Conservation (phyloP, 768 basidiomycete genomes). For the Coprinopsis cinerea region DNA sequence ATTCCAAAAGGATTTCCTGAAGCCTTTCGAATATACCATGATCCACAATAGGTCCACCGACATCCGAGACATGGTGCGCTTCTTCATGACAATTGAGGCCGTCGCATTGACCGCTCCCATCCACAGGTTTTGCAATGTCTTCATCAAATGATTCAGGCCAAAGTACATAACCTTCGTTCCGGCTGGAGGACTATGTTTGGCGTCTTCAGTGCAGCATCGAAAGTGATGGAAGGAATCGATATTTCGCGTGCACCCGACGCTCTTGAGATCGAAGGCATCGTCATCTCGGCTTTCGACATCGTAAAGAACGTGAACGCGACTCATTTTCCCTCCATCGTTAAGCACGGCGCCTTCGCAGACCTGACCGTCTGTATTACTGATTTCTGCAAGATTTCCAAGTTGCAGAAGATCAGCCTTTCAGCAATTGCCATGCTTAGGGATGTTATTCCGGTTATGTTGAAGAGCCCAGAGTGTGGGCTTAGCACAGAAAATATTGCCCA, state of each 20-base stretch:
- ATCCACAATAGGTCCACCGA: constrained; percentile 93
- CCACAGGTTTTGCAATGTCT: constrained; percentile 89
- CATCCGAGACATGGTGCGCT: constrained; percentile 87
- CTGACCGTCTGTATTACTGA: constrained; percentile 96
- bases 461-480: constrained; percentile 61
- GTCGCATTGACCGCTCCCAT: neutral
- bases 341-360: constrained; percentile 92
- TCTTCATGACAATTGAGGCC: neutral
- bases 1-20: constrained; percentile 98
- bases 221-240: constrained; percentile 64
- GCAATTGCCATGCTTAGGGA: constrained; percentile 96
- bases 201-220: constrained; percentile 95
- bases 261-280: too few species aligned
- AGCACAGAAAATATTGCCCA: constrained; percentile 15
- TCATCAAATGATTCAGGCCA: constrained; percentile 97
- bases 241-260: too few species aligned
- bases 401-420: constrained; percentile 94
- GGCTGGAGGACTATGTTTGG: constrained; percentile 99
- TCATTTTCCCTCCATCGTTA: constrained; percentile 87
- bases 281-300: constrained; percentile 91
- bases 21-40: constrained; percentile 98
- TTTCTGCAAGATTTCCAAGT: constrained; percentile 99
- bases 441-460: constrained; percentile 87
- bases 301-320: constrained; percentile 88
- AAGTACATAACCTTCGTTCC: constrained; percentile 91